These are phyloP conservation scores for Gentiana dahurica DNA, from an alignment of 257 asterid species.

Conservation along the genomic window DNA sequence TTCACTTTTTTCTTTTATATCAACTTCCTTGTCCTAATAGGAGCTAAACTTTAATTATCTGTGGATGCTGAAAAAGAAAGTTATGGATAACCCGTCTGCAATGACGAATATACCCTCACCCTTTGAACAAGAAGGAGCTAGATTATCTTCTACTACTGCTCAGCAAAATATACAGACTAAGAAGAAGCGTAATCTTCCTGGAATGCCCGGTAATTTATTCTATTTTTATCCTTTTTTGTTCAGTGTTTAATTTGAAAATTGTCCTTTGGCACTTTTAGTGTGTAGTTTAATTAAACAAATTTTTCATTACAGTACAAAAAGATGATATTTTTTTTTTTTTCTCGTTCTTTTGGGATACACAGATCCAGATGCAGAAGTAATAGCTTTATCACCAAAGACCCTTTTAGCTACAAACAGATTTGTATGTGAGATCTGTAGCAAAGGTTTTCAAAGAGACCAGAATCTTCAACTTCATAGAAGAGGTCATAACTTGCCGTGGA, in stretches of 20 bases:
- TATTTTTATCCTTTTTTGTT: background rate
- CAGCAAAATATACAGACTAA: constrained; percentile 24
- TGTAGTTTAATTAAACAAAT: no score
- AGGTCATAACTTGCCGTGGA: constrained; percentile 97
- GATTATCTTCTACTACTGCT: constrained; percentile 11
- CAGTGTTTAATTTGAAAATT: no score
- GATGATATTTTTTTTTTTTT: background rate
- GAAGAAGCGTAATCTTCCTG: constrained; percentile 83
- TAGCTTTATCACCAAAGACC: constrained; percentile 67
- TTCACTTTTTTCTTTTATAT: background rate
- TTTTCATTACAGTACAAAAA: background rate
- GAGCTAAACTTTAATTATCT: background rate
- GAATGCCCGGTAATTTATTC: constrained; percentile 66
- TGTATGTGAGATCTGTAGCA: constrained; percentile 88
- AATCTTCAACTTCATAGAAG: constrained; percentile 85
- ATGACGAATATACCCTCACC: constrained; percentile 15
- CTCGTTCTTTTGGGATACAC: constrained; percentile 4
- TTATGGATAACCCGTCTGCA: constrained; percentile 30
- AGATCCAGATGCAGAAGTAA: constrained; percentile 94
- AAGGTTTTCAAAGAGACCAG: constrained; percentile 92
- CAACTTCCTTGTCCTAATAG: background rate
- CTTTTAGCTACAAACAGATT: constrained; percentile 74
- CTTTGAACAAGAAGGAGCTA: constrained; percentile 25
- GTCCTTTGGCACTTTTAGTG: no score
- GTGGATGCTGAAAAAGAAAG: constrained; percentile 12